Evolutionary conservation across 1,284 basidiomycete genomes (phyloP), one percentile per base, ranked within the genome.

Genomic region (Trametes versicolor): DNA sequence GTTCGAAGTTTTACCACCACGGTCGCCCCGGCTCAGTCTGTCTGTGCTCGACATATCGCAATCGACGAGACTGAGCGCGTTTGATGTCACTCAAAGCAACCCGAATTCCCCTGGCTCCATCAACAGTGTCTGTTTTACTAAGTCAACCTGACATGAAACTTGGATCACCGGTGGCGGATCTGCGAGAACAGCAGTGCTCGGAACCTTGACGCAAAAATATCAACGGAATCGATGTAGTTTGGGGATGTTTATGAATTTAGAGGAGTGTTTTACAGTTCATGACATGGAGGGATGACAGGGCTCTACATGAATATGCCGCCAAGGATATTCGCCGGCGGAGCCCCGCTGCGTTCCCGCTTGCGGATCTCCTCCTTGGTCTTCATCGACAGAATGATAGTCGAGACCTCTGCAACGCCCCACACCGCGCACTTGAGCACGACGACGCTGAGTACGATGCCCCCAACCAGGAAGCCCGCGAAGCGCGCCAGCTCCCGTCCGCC

Each of bases 371-470:
- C 49, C 49, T 48, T 61, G 21, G 36, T 63, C 21, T 60, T 60
- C 45, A 63, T 39, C 15, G 59, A 19, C 9, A 60, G 27, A 12
- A 68, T 36, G 32, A 50, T 9, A 3, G 54, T 10, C 5, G 61
- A 60, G 0, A 60, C n/a, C 51, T 68, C 66, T 12, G 65, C 67
- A 8, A 69, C 32, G 8, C 65, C 52, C 62, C 64, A 72, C 2
- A 72, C 63, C 34, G 60, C 13, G 32, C 60, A 64, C 27, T 63
- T 55, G 15, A 72, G 58, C 12, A 49, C 23, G 21, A 61, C 45
- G 9, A 69, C 36, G 23, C 53, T 62, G n/a, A 59, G 23, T 1
- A 57, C 2, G 29, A 71, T 37, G 25, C 34, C 55, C 7, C 65
- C 58, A 2, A 63, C 3, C 5, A 68, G 43, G 21, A 62, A 23